Percentiles rank a stretch among this genome's conserved stretches.
These are phyloP conservation scores for Fraxinus dipetala DNA, from an alignment of 305 asterid genomes.

Conservation along the genomic window DNA sequence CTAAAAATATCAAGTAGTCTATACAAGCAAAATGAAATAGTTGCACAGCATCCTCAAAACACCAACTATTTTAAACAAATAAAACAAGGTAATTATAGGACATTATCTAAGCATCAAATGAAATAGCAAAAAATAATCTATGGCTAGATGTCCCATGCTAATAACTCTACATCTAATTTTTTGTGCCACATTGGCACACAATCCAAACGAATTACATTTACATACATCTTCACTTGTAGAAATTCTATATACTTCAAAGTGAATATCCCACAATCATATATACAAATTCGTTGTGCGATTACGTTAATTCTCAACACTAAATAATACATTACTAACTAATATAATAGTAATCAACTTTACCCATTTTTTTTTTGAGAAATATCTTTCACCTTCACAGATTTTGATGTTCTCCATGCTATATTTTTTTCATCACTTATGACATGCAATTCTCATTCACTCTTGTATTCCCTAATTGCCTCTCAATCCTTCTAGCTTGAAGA, in stretches of 20 bases:
- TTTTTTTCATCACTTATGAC: slow-evolving; percentile 6
- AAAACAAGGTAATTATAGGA: neutral
- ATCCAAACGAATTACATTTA: neutral
- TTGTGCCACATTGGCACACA: neutral
- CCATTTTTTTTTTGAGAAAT: too few relatives aligned
- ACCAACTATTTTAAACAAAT: neutral
- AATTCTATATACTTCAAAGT: neutral
- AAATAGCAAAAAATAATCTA: neutral
- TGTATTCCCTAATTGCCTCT: slow-evolving; percentile 44
- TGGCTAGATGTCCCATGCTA: neutral
- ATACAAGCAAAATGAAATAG: neutral
- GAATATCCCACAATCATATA: too few relatives aligned
- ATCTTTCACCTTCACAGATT: neutral
- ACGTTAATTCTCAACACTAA: too few relatives aligned
- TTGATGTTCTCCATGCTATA: neutral
- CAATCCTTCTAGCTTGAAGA: neutral
- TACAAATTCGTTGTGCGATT: neutral
- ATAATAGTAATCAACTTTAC: neutral
- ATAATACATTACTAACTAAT: neutral
- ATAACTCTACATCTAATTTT: neutral
- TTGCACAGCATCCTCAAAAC: neutral
- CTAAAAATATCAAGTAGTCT: too few relatives aligned
- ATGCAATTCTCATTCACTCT: slow-evolving; percentile 55
- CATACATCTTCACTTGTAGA: too few relatives aligned
- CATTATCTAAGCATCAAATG: neutral